Base-by-base conservation (phyloP, 2,329 filamentous ascomycete genomes). In the Dactylonectria macrodidyma region DNA sequence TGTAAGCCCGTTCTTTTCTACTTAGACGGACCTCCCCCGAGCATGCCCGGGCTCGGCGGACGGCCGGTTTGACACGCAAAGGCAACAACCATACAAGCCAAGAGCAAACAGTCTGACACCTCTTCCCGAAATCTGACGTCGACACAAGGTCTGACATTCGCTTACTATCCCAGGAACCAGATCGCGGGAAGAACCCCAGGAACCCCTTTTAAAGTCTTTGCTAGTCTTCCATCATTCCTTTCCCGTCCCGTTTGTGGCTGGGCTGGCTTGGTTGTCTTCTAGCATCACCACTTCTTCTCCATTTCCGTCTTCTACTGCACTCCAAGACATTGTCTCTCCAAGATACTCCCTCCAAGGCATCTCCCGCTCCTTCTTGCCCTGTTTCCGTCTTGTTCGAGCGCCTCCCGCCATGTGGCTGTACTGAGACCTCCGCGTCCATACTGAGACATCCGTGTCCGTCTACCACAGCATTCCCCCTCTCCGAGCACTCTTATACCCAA, bases 1-100 rank as follows among this genome's bases (percentile, higher is more conserved):
- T 19, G 26, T 6, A 19, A 19, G 19, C 19, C 19, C 19, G 19
- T 19, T 19, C 14, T n/a, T 9, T 1, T 55, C 48, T 67, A 67
- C 65, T 64, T 63, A 50, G 58, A 61, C 59, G 41, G 54, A 57
- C 61, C 41, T 55, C 65, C 65, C 60, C 60, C 59, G 55, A 63
- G 19, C 12, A 33, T 48, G 46, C 33, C 59, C 65, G 65, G 65
- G 59, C 59, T 30, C 60, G 51, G 59, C 55, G 60, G 46, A 46
- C 56, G 51, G 59, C 59, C 59, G 50, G 38, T 41, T 54, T 6
- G 33, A 26, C 30, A 48, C 41, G 16, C 41, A 24, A 9, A 64
- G 38, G 54, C 19, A 19, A 19, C 19, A 47, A 55, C 54, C 58
- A 22, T 44, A 7, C 26, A 30, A 30, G 26, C 26, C 26, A 30